A percentile compares a stretch with the other conserved stretches of the same genome.
phyloP scores from a whole-genome alignment of 2,329 filamentous ascomycete species.

The Pyrenophora tritici-repentis region DNA sequence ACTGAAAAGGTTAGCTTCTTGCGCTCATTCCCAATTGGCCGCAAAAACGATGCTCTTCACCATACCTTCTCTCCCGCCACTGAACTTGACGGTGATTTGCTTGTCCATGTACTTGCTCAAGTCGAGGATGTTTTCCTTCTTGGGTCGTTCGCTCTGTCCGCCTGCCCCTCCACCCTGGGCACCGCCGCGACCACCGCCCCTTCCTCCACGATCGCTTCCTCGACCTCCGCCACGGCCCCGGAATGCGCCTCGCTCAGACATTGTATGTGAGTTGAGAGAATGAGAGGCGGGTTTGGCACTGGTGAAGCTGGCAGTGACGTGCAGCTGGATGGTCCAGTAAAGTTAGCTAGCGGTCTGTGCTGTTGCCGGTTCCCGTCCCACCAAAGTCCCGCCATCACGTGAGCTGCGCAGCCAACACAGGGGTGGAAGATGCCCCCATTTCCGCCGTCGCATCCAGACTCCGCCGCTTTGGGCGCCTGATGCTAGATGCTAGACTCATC shows the following conservation, averaged over 20 bases:
- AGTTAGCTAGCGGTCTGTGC: conserved; percentile 12
- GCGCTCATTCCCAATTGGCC: not conserved
- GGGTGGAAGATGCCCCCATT: conserved; percentile 3
- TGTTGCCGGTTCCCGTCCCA: not conserved
- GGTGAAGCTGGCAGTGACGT: conserved; percentile 26
- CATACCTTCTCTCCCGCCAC: conserved; percentile 84
- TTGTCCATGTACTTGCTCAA: conserved; percentile 97
- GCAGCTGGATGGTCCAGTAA: conserved; percentile 16
- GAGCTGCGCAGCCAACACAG: conserved; percentile 1
- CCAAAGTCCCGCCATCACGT: conserved; percentile 15
- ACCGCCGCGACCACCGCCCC: conserved; percentile 50
- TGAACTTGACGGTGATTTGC: conserved; percentile 94
- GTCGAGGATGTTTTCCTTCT: conserved; percentile 99
- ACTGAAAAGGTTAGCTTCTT: conserved; percentile 59
- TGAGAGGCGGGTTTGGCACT: conserved; percentile 12
- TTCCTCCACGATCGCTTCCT: conserved; percentile 46
- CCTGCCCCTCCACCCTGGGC: conserved; percentile 41
- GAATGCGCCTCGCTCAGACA: conserved; percentile 62
- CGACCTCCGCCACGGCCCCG: conserved; percentile 48
- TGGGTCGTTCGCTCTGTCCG: conserved; percentile 68
- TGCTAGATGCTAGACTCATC: not conserved
- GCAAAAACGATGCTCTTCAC: not conserved
- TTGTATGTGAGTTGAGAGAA: conserved; percentile 35
- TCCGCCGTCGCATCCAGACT: conserved; percentile 14
- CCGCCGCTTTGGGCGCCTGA: conserved; percentile 11